Conservation (phyloP, 2,329 filamentous ascomycete genomes). For the Trichoderma lentiforme region DNA sequence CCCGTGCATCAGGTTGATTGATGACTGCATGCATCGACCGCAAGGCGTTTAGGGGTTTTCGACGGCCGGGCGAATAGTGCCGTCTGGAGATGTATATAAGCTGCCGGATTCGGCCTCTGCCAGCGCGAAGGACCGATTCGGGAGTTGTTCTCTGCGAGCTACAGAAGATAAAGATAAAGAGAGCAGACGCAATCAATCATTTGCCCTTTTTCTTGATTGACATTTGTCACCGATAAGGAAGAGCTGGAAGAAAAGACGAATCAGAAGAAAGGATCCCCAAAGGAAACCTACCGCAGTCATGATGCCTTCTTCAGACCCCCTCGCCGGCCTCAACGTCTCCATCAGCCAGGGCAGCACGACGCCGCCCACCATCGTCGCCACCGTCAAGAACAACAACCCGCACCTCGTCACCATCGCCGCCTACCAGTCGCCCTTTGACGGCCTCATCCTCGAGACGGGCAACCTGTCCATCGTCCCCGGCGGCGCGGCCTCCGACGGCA, state of each 20-base stretch:
- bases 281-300: background rate
- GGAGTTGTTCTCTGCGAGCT: background rate
- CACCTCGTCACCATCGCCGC: slow-evolving; percentile 35
- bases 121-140: background rate
- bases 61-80: background rate
- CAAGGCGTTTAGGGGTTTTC: background rate
- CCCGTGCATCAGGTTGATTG: background rate
- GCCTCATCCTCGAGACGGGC: slow-evolving; percentile 34
- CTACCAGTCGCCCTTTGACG: slow-evolving; percentile 40
- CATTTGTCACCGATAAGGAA: background rate
- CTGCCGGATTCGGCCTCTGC: background rate
- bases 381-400: slow-evolving; percentile 38
- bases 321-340: slow-evolving; percentile 31
- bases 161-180: background rate
- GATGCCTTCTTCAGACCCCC: slow-evolving; percentile 15
- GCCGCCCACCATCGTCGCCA: slow-evolving; percentile 34
- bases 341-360: slow-evolving; percentile 32
- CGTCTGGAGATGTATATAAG: background rate
- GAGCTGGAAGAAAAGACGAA: background rate
- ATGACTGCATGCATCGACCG: slow-evolving; percentile 1
- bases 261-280: background rate
- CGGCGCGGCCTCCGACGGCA: background rate
- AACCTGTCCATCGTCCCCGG: slow-evolving; percentile 33
- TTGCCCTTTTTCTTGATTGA: background rate
- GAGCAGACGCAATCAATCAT: background rate